These are phyloP conservation scores for Austroboletus novae-zelandiae DNA, from an alignment of 1,284 basidiomycete genomes.

Conservation along the genomic window DNA sequence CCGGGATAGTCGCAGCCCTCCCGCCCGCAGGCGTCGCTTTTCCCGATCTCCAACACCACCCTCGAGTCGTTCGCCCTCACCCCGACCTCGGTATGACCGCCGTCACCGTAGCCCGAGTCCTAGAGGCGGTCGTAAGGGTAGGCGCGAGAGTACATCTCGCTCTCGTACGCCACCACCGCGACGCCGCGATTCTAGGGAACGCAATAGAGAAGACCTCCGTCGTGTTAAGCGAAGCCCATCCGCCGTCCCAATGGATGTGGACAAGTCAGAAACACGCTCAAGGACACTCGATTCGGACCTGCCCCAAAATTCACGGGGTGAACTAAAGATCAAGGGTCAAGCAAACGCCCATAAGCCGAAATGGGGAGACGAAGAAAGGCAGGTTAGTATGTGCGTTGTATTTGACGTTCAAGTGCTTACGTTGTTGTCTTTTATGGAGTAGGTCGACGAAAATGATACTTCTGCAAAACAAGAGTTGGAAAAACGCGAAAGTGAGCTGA, in stretches of 20 bases:
- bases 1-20: constrained; percentile 56
- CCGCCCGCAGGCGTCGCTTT: constrained; percentile 49
- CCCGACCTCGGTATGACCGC: constrained; percentile 26
- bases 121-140: constrained; percentile 32
- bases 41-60: constrained; percentile 40
- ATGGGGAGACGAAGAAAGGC: constrained; percentile 41
- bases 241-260: constrained; percentile 44
- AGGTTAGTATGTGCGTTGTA: constrained; percentile 24
- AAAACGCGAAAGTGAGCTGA: constrained; percentile 68
- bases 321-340: constrained; percentile 73
- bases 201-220: constrained; percentile 25
- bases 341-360: constrained; percentile 49
- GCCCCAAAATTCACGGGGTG: constrained; percentile 38
- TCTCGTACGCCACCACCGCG: constrained; percentile 27
- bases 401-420: constrained; percentile 4
- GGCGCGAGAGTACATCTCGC: constrained; percentile 26
- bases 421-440: constrained; percentile 13
- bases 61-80: constrained; percentile 44
- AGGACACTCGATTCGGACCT: constrained; percentile 30
- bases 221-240: constrained; percentile 26
- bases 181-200: constrained; percentile 32
- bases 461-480: constrained; percentile 45
- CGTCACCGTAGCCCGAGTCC: constrained; percentile 37
- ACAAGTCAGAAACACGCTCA: constrained; percentile 26
- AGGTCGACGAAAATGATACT: constrained; percentile 13